Percentiles rank a stretch among this genome's conserved stretches.
phyloP scores from a whole-genome alignment of 1,284 basidiomycete genomes.

The Trametes sp. region DNA sequence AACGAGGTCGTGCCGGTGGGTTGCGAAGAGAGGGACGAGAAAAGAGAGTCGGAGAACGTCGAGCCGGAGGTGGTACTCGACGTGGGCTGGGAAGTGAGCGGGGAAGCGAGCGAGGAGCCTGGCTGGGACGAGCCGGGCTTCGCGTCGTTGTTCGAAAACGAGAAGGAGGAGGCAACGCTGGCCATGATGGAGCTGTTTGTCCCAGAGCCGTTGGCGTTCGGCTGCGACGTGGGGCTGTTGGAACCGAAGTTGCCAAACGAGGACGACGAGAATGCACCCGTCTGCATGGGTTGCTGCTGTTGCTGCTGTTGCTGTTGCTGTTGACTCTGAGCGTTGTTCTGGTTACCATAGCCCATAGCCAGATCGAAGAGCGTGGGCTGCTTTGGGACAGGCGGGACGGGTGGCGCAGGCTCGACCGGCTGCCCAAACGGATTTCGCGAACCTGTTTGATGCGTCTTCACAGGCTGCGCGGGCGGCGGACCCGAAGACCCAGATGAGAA shows the following conservation, averaged over 20 bases:
- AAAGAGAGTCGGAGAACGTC: slow-evolving; percentile 56
- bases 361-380: slow-evolving; percentile 86
- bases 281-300: slow-evolving; percentile 24
- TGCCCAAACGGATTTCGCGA: slow-evolving; percentile 95
- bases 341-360: slow-evolving; percentile 55
- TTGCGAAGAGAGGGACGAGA: slow-evolving; percentile 59
- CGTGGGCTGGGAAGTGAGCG: slow-evolving; percentile 47
- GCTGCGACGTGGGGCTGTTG: slow-evolving; percentile 20
- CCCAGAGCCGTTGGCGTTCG: slow-evolving; percentile 48
- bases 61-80: slow-evolving; percentile 51
- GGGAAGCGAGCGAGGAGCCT: slow-evolving; percentile 34
- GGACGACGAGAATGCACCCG: slow-evolving; percentile 19
- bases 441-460: slow-evolving; percentile 93
- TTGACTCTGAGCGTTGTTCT: slow-evolving; percentile 31
- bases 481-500: slow-evolving; percentile 39
- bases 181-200: slow-evolving; percentile 62
- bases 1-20: slow-evolving; percentile 51
- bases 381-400: slow-evolving; percentile 80
- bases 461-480: slow-evolving; percentile 58
- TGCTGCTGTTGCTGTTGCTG: slow-evolving; percentile 45
- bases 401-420: slow-evolving; percentile 69
- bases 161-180: slow-evolving; percentile 75
- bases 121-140: slow-evolving; percentile 37
- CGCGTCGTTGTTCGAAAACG: slow-evolving; percentile 47
- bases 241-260: slow-evolving; percentile 27